Evolutionary conservation across 805 yeast species (phyloP), one percentile per base, ranked within the genome.

Genomic region (Sugiyamaella marilandica): DNA sequence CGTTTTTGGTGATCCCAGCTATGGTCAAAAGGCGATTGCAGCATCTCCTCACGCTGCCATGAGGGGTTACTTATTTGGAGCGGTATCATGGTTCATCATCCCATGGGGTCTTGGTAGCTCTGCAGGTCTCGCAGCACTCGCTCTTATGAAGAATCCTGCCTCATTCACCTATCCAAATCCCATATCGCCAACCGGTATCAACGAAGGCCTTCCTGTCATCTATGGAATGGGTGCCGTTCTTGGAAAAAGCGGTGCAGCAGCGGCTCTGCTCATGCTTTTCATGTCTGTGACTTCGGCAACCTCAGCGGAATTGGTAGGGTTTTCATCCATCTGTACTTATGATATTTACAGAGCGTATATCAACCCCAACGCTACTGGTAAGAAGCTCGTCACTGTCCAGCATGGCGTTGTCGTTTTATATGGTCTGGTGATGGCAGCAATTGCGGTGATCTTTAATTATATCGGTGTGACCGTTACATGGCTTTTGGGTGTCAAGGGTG

Each of bases 251-350:
- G 97, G 96, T 56, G 95, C 95, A 2, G 90, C 81, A 43, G 90
- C 90, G 31, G 77, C 89, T 9, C 75, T 89, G 57, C 67, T 89
- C 32, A 71, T 89, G 74, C 80, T 88, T 8, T 89, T 90, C 69
- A 85, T 87, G 90, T 95, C 96, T 26, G 91, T 85, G 41, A 89
- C 96, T 0, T 85, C 94, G 41, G 96, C 96, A 24, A 81, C 87
- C 79, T 85, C 95, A 31, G 91, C 96, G 35, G 96, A 89, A 69
- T 78, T 89, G 63, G 86, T 90, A 64, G 85, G 96, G 1, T 89
- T 87, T 19, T 85, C 95, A 2, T 84, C 95, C 1, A 81, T 89
- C 54, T 79, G 81, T 73, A 85, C 95, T 43, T 90, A 87, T 62
- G 96, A 90, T 70, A 75, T 89, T 55, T 89, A 84, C 79, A 80